phyloP scores from a whole-genome alignment of 2,329 filamentous ascomycete species.

The Dactylellina sp. region DNA sequence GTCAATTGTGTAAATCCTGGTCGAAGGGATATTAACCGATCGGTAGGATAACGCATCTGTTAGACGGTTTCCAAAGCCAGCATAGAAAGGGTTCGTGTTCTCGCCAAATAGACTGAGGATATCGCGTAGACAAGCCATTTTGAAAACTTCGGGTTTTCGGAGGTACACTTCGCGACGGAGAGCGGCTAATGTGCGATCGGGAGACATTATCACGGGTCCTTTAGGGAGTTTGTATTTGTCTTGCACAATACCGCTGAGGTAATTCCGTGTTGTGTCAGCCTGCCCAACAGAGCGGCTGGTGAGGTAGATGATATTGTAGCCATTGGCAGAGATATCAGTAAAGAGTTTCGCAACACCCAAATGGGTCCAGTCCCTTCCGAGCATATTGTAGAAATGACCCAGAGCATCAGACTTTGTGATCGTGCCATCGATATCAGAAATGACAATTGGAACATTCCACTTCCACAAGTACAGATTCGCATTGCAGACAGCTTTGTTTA shows the following conservation, averaged over 20 bases:
- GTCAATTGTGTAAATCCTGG: constrained; percentile 98
- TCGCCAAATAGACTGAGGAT: constrained; percentile 87
- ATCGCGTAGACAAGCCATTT: constrained; percentile 97
- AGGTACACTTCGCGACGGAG: constrained; percentile 87
- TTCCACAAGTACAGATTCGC: constrained; percentile 96
- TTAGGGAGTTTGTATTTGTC: constrained; percentile 86
- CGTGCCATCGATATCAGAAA: constrained; percentile 98
- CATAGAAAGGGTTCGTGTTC: constrained; percentile 87
- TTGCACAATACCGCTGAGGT: constrained; percentile 88
- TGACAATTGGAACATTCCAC: constrained; percentile 90
- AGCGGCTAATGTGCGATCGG: constrained; percentile 93
- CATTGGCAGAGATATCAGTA: constrained; percentile 92
- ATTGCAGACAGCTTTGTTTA: constrained; percentile 91
- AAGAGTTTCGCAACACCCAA: constrained; percentile 96
- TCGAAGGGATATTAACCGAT: constrained; percentile 92
- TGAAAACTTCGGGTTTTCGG: constrained; percentile 97
- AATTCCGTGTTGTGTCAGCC: constrained; percentile 88
- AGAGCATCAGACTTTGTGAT: constrained; percentile 97
- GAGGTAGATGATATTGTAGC: constrained; percentile 98
- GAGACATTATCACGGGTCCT: constrained; percentile 93
- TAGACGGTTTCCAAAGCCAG: constrained; percentile 94
- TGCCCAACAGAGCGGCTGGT: constrained; percentile 94
- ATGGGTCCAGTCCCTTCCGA: constrained; percentile 98
- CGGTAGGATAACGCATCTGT: constrained; percentile 97
- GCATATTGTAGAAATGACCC: constrained; percentile 94